A percentile compares a stretch with the other conserved stretches of the same genome.
Conservation (phyloP, 179 eudicot genomes). For the Corrigiola litoralis region DNA sequence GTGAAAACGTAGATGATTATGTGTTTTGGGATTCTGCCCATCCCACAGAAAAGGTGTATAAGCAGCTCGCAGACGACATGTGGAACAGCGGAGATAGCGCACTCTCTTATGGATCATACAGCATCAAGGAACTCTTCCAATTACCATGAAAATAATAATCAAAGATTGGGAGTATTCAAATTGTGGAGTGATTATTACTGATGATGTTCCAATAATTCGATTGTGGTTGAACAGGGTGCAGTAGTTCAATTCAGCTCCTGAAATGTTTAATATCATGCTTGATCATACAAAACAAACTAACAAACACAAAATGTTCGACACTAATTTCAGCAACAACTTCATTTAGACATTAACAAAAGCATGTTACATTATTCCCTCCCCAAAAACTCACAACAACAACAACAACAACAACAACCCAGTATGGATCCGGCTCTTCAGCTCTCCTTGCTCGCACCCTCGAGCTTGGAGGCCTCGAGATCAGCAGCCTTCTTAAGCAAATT, state of each 20-base stretch:
- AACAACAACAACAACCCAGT: too few relatives aligned
- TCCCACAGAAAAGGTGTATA: slow-evolving; percentile 31
- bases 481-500: slow-evolving; percentile 57
- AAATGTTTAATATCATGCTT: too few relatives aligned
- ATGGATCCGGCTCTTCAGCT: too few relatives aligned
- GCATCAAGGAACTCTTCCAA: slow-evolving; percentile 16
- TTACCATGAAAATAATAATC: not conserved
- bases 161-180: not conserved
- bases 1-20: slow-evolving; percentile 27
- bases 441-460: slow-evolving; percentile 7
- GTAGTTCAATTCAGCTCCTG: too few relatives aligned
- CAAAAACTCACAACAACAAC: too few relatives aligned
- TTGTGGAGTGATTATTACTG: not conserved
- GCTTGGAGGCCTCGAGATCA: slow-evolving; percentile 59
- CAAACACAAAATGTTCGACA: too few relatives aligned
- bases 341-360: too few relatives aligned
- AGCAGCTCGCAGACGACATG: slow-evolving; percentile 32
- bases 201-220: too few relatives aligned
- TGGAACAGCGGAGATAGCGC: slow-evolving; percentile 23
- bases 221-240: too few relatives aligned
- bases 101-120: slow-evolving; percentile 7
- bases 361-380: too few relatives aligned
- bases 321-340: too few relatives aligned
- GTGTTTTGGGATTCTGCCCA: slow-evolving; percentile 48
- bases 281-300: too few relatives aligned